Evolutionary conservation across 2,329 filamentous ascomycete species (phyloP).

Genomic region (Alternaria ventricosa): DNA sequence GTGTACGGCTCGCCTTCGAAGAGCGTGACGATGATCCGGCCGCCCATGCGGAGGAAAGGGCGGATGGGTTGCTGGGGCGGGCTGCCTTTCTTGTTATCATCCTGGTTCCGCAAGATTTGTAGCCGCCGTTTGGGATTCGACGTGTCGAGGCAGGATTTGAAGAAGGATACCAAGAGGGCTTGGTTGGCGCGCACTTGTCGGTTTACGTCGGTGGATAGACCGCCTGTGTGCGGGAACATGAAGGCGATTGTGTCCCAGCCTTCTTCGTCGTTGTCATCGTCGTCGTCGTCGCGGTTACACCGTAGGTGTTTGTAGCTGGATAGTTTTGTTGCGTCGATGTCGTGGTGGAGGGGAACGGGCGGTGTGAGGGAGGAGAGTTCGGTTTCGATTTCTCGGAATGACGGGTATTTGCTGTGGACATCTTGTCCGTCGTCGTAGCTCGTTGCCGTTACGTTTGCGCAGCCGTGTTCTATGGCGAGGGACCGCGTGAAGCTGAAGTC

Average conservation of each 20-base stretch:
- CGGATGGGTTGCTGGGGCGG: neutral
- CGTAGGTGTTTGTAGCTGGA: constrained; percentile 38
- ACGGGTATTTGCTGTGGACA: constrained; percentile 58
- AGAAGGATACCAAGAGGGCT: constrained; percentile 41
- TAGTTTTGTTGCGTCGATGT: constrained; percentile 70
- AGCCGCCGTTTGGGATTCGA: constrained; percentile 20
- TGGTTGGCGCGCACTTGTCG: constrained; percentile 87
- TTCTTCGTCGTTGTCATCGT: constrained; percentile 26
- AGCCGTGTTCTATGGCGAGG: constrained; percentile 70
- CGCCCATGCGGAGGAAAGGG: constrained; percentile 58
- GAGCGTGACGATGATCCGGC: constrained; percentile 77
- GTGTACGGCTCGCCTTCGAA: constrained; percentile 96
- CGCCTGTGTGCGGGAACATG: constrained; percentile 97
- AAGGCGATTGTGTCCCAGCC: constrained; percentile 83
- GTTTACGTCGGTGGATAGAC: constrained; percentile 90
- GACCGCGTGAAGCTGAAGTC: constrained; percentile 80
- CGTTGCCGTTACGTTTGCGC: constrained; percentile 71
- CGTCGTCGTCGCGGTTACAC: constrained; percentile 24
- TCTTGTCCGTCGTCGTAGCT: constrained; percentile 67
- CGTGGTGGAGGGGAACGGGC: constrained; percentile 54
- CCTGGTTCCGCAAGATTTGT: constrained; percentile 18
- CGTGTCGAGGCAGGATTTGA: constrained; percentile 35
- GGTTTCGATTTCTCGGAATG: constrained; percentile 53
- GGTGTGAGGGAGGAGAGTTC: constrained; percentile 37
- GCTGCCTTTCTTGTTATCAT: neutral